A percentile compares a stretch with the other conserved stretches of the same genome.
These are phyloP conservation scores for Sporisorium exsertum DNA, from an alignment of 1,284 basidiomycete genomes.

Conservation along the genomic window DNA sequence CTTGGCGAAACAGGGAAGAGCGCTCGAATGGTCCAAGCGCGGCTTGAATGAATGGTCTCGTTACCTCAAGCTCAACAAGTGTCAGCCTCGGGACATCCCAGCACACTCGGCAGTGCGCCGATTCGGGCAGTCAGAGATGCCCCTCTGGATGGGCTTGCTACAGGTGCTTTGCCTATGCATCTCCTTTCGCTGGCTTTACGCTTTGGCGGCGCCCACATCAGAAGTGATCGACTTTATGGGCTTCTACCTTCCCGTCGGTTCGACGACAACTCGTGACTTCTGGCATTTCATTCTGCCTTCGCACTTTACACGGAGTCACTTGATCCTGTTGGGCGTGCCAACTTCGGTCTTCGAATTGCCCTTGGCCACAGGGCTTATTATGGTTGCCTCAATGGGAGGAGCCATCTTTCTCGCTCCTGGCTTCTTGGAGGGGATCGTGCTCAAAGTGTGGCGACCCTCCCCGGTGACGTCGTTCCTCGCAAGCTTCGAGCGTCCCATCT, in stretches of 20 bases:
- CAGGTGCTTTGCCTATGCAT: conserved; percentile 17
- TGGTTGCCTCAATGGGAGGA: conserved; percentile 11
- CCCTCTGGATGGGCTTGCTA: conserved; percentile 5
- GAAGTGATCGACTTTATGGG: conserved; percentile 23
- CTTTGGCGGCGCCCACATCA: conserved; percentile 21
- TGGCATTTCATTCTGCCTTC: conserved; percentile 15
- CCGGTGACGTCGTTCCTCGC: conserved; percentile 28
- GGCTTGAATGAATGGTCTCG: conserved; percentile 33
- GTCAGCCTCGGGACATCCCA: conserved; percentile 21
- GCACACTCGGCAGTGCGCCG: conserved; percentile 31
- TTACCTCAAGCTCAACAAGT: conserved; percentile 25
- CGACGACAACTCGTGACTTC: background rate
- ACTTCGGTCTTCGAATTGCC: conserved; percentile 26
- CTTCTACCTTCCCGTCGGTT: conserved; percentile 27
- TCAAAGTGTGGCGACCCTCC: conserved; percentile 19
- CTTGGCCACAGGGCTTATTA: conserved; percentile 8
- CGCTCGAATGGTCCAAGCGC: conserved; percentile 34
- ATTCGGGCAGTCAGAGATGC: conserved; percentile 44
- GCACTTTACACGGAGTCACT: conserved; percentile 3
- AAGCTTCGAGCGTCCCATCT: conserved; percentile 30
- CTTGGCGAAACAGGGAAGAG: conserved; percentile 26
- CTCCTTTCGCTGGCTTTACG: conserved; percentile 29
- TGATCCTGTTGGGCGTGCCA: conserved; percentile 13
- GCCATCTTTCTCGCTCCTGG: conserved; percentile 21
- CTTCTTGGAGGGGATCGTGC: conserved; percentile 16